Evolutionary conservation across 2,329 filamentous ascomycete species (phyloP), one percentile per base, ranked within the genome.

Genomic region (Colletotrichum cuscutae): DNA sequence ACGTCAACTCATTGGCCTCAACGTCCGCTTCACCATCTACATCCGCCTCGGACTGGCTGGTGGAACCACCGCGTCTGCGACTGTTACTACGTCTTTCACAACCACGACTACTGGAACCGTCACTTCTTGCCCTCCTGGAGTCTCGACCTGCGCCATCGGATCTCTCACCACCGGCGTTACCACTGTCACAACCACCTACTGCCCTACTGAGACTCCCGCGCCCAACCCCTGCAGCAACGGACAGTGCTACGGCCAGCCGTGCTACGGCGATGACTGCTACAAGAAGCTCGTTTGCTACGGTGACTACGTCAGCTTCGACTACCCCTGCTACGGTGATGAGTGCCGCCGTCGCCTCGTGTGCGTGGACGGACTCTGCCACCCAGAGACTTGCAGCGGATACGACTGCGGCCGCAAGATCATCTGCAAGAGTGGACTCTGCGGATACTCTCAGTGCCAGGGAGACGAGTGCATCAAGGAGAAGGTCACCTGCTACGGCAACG

Each of bases 251-350:
- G 15, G n/a, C 24, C 35, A 64, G 19, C 67, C 67, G 56, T 77
- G 77, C 75, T 65, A 67, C 11, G 62, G 62, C 54, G 26, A 70
- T 8, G 24, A 70, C 62, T 70, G 62, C 30, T 32, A 19, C 30
- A 56, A 58, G 26, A 56, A 63, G 35, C 52, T 64, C 3, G 54
- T 65, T n/a, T 66, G 62, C 68, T 70, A 70, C 26, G 76, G 76
- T 11, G 72, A 78, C 32, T 63, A 62, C n/a, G 67, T 71, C 63
- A 57, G 49, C 58, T 79, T 79, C 74, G 72, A 77, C 67, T 77
- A 82, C 42, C 77, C 80, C 76, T 83, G 82, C 77, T 77, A 77
- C 66, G 80, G 81, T 30, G 79, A 77, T 12, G 46, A 76, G 74
- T 83, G 81, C 77, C 67, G 74, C 61, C 76, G 77, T 26, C 78